Conservation (phyloP, 2,329 filamentous ascomycete species). For the Fonsecaea nubica region DNA sequence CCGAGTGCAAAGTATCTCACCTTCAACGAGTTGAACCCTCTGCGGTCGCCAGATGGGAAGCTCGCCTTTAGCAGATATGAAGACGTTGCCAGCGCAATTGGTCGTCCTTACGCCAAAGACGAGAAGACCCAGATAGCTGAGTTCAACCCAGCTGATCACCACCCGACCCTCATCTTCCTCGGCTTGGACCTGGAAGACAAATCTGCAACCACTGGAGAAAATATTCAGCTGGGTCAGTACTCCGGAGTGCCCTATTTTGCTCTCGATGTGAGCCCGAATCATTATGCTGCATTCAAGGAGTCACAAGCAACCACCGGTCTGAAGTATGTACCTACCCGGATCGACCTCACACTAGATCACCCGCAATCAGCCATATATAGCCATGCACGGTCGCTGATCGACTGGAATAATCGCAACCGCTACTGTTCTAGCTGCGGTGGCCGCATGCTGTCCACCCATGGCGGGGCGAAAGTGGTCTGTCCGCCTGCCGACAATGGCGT, state of each 20-base stretch:
- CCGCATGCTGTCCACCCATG: conserved; percentile 66
- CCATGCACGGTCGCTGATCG: conserved; percentile 75
- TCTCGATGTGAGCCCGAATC: conserved; percentile 71
- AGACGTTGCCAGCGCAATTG: conserved; percentile 74
- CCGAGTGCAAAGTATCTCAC: conserved; percentile 69
- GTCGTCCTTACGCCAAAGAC: conserved; percentile 71
- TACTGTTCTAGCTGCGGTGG: conserved; percentile 90
- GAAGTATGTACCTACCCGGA: conserved; percentile 21
- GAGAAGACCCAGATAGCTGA: conserved; percentile 75
- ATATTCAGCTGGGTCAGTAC: conserved; percentile 63
- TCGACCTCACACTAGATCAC: conserved; percentile 28
- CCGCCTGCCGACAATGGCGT: conserved; percentile 49
- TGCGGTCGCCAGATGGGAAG: conserved; percentile 64
- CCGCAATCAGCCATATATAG: conserved; percentile 28
- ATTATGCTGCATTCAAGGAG: conserved; percentile 15
- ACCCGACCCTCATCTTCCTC: conserved; percentile 79
- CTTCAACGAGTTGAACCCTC: conserved; percentile 77
- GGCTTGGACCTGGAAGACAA: conserved; percentile 71
- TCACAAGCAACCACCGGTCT: conserved; percentile 8
- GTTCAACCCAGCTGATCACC: conserved; percentile 73
- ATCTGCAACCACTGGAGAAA: conserved; percentile 37
- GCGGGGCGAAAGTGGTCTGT: conserved; percentile 53
- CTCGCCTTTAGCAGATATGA: conserved; percentile 72
- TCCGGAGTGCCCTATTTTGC: conserved; percentile 85
- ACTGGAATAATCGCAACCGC: conserved; percentile 92